Percentiles rank a stretch among this genome's conserved stretches.
Evolutionary conservation across 257 asterid genomes (phyloP).

Genomic region (Solanum chilense): DNA sequence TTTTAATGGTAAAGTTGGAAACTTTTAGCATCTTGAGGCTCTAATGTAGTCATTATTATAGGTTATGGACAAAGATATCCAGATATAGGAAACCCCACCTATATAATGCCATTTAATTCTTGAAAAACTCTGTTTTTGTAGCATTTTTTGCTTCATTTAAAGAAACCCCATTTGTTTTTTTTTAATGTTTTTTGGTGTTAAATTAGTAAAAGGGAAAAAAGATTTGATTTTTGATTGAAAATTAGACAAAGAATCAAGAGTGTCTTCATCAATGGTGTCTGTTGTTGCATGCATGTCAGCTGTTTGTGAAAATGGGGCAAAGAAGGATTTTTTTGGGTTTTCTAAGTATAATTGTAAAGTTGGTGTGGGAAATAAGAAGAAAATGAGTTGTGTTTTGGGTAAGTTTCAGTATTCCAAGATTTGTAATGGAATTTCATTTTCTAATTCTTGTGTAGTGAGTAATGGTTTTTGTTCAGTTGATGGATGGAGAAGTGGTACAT

Average conservation of each 20-base stretch:
- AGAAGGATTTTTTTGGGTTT: not conserved
- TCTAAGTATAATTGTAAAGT: not conserved
- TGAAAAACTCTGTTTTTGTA: not conserved
- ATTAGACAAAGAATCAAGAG: not conserved
- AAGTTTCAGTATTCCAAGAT: not conserved
- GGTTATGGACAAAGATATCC: not conserved
- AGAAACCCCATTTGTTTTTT: not conserved
- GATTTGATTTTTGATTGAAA: not conserved
- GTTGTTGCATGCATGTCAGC: not conserved
- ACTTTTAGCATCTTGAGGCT: not conserved
- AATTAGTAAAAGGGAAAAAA: not conserved
- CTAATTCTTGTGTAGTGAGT: not conserved
- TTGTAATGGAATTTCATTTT: not conserved
- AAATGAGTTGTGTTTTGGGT: not conserved
- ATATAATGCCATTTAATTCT: not conserved
- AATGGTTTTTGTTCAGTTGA: not conserved
- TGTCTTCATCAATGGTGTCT: slow-evolving; percentile 15
- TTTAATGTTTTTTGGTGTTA: not conserved
- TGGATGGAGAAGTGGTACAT: not conserved
- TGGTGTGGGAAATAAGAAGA: not conserved
- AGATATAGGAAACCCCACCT: not conserved
- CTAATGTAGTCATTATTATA: not conserved
- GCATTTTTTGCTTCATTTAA: not conserved
- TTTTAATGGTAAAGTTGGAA: not conserved
- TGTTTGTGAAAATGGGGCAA: not conserved